These are phyloP conservation scores for Boletus sp. DNA, from an alignment of 768 basidiomycete genomes.

Conservation along the genomic window DNA sequence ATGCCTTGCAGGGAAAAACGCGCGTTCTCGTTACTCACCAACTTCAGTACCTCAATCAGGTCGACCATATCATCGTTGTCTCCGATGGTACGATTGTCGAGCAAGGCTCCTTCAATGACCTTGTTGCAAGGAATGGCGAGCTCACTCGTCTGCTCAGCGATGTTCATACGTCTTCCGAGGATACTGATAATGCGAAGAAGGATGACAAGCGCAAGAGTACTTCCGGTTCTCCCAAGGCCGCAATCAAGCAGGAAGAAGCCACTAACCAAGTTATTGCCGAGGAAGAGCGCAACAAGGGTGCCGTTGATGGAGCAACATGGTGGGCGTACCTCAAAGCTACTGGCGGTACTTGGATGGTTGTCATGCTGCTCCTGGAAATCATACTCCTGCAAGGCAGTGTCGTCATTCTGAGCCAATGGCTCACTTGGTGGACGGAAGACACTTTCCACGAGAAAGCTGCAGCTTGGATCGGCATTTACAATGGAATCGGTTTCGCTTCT, in stretches of 20 bases:
- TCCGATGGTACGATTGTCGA: conserved; percentile 45
- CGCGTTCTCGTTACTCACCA: conserved; percentile 32
- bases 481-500: conserved; percentile 25
- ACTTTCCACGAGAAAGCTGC: conserved; percentile 23
- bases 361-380: conserved; percentile 20
- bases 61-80: conserved; percentile 49
- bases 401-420: conserved; percentile 29
- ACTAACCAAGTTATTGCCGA: conserved; percentile 19
- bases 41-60: conserved; percentile 32
- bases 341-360: conserved; percentile 20
- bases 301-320: conserved; percentile 26
- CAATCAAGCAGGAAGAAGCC: conserved; percentile 10
- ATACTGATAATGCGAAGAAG: conserved; percentile 4
- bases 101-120: conserved; percentile 41
- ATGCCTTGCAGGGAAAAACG: conserved; percentile 23
- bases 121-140: conserved; percentile 30
- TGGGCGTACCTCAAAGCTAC: conserved; percentile 33
- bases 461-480: conserved; percentile 30
- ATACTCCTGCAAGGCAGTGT: conserved; percentile 24
- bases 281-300: conserved; percentile 27
- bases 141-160: conserved; percentile 28
- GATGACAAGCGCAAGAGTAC: conserved; percentile 24
- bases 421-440: conserved; percentile 32
- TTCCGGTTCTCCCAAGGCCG: conserved; percentile 4
- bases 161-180: conserved; percentile 11